Percentiles rank a stretch among this genome's conserved stretches.
Evolutionary conservation across 2,329 filamentous ascomycete species (phyloP).

Genomic region (Rutstroemia sp.): DNA sequence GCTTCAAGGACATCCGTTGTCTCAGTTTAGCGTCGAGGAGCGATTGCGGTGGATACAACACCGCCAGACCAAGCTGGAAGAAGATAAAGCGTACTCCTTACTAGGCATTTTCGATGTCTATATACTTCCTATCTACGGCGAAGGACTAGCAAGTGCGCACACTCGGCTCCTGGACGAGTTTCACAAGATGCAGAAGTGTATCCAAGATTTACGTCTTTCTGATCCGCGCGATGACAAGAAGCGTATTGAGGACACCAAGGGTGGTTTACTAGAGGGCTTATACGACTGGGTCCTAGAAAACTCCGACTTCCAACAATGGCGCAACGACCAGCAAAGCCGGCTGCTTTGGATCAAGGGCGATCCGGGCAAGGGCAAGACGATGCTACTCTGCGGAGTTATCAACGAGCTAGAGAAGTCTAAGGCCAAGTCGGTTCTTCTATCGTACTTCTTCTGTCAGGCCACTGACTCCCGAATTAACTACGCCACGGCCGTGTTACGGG

Average conservation of each 20-base stretch:
- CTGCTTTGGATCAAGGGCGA: constrained; percentile 1
- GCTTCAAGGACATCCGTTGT: too few relatives aligned
- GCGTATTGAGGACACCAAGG: background rate
- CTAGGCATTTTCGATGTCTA: too few relatives aligned
- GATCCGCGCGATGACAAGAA: background rate
- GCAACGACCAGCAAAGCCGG: background rate
- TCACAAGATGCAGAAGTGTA: too few relatives aligned
- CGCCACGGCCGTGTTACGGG: background rate
- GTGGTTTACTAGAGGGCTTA: background rate
- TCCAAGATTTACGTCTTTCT: too few relatives aligned
- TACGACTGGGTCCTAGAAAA: background rate
- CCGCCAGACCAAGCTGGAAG: too few relatives aligned
- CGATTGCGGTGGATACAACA: too few relatives aligned
- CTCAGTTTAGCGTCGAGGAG: too few relatives aligned
- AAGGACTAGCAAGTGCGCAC: too few relatives aligned
- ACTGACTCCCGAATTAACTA: background rate
- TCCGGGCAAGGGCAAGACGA: constrained; percentile 4
- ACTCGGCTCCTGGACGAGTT: too few relatives aligned
- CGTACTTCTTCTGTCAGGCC: constrained; percentile 1
- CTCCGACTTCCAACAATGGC: background rate
- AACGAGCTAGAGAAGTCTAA: background rate
- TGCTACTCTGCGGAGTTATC: constrained; percentile 1
- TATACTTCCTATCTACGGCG: too few relatives aligned
- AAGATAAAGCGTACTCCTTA: too few relatives aligned
- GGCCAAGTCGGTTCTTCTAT: background rate